These are phyloP conservation scores for Cucurbita ficifolia DNA, from an alignment of 306 rosid genomes.

Conservation along the genomic window DNA sequence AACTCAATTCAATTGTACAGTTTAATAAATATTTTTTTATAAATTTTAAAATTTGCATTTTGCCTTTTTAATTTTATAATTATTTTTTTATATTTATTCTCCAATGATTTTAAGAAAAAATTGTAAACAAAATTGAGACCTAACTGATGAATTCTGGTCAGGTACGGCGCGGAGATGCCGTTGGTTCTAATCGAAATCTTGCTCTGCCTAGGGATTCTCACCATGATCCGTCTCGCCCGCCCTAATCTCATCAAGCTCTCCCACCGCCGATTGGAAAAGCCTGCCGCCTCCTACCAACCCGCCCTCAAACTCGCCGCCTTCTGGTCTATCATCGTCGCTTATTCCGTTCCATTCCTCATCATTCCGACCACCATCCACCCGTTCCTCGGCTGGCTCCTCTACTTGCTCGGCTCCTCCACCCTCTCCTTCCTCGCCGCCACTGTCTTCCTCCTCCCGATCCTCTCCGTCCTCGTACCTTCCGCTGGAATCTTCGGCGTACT, in stretches of 20 bases:
- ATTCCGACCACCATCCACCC: slow-evolving; percentile 82
- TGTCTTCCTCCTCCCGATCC: slow-evolving; percentile 44
- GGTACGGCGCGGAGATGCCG: slow-evolving; percentile 62
- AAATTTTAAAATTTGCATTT: too few species aligned
- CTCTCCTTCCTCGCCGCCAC: slow-evolving; percentile 41
- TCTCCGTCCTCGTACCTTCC: slow-evolving; percentile 49
- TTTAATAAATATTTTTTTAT: too few species aligned
- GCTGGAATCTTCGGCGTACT: slow-evolving; percentile 42
- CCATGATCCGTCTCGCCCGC: slow-evolving; percentile 51
- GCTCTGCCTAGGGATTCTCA: slow-evolving; percentile 40
- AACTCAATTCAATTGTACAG: too few species aligned
- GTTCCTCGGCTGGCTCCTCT: slow-evolving; percentile 61
- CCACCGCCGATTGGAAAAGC: slow-evolving; percentile 54
- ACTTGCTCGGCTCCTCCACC: slow-evolving; percentile 47
- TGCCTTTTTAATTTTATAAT: too few species aligned
- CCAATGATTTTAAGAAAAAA: too few species aligned
- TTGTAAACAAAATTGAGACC: too few species aligned
- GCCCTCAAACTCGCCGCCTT: slow-evolving; percentile 36
- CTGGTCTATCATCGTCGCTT: slow-evolving; percentile 66
- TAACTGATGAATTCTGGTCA: slow-evolving; percentile 6
- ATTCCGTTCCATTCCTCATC: slow-evolving; percentile 42
- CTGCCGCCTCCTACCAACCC: slow-evolving; percentile 27
- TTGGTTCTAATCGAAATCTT: slow-evolving; percentile 36
- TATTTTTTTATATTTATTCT: too few species aligned
- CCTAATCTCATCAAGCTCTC: slow-evolving; percentile 63